A percentile compares a stretch with the other conserved stretches of the same genome.
Evolutionary conservation across 495 filamentous ascomycete species (phyloP).

Genomic region (Aspergillus taichungensis): DNA sequence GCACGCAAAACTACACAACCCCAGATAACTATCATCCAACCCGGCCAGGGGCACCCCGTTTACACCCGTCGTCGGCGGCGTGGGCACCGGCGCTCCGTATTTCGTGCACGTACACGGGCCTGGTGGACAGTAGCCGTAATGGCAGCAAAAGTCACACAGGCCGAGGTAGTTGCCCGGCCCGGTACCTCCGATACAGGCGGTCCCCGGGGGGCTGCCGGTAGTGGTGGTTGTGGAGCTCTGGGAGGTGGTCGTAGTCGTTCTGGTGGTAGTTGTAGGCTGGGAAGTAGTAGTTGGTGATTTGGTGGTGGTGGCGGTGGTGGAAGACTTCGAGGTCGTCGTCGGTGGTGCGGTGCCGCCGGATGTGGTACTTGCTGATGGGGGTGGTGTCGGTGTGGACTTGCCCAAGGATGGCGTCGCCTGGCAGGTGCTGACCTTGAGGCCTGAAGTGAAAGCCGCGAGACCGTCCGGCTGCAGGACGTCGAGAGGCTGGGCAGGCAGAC

Average conservation of each 20-base stretch:
- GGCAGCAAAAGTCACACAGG: slow-evolving; percentile 32
- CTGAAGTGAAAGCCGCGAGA: slow-evolving; percentile 29
- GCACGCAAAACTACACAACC: slow-evolving; percentile 36
- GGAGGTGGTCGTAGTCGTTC: slow-evolving; percentile 4
- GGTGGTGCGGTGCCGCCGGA: background rate
- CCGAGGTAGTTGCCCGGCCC: slow-evolving; percentile 33
- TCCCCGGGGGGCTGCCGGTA: slow-evolving; percentile 7
- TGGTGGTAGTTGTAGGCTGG: slow-evolving; percentile 3
- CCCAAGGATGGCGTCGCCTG: slow-evolving; percentile 33
- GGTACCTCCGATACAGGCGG: slow-evolving; percentile 26
- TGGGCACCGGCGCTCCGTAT: slow-evolving; percentile 19
- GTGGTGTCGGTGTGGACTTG: slow-evolving; percentile 16
- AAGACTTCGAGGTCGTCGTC: background rate
- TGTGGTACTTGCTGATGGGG: slow-evolving; percentile 5
- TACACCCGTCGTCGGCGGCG: slow-evolving; percentile 14
- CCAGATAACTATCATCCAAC: slow-evolving; percentile 27
- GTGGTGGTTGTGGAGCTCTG: slow-evolving; percentile 8
- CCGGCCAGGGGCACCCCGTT: slow-evolving; percentile 21
- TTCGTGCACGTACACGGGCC: slow-evolving; percentile 31
- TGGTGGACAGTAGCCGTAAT: slow-evolving; percentile 32
- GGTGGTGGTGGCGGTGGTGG: slow-evolving; percentile 17
- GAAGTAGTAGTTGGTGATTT: slow-evolving; percentile 5
- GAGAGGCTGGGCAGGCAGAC: slow-evolving; percentile 30
- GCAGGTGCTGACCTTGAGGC: slow-evolving; percentile 40
- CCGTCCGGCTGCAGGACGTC: slow-evolving; percentile 36